Conservation (phyloP, 352 stramenopile species). For the Phytophthora constricta region DNA sequence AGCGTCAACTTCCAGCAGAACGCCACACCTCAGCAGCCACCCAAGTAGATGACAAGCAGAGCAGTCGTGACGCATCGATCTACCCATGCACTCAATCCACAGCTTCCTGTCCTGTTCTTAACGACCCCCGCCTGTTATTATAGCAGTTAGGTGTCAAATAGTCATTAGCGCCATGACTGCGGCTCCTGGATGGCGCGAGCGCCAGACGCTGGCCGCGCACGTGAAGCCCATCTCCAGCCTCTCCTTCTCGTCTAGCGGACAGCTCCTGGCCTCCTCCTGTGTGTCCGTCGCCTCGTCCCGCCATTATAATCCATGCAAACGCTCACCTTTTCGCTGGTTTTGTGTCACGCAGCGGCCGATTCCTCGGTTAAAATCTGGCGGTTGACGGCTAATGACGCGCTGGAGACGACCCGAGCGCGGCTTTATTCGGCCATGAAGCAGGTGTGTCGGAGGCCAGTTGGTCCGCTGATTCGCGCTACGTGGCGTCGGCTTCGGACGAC, state of each 20-base stretch:
- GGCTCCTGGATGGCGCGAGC: slow-evolving; percentile 14
- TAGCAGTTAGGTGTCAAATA: slow-evolving; percentile 7
- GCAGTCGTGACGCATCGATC: background rate
- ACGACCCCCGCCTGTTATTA: slow-evolving; percentile 11
- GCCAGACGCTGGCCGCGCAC: slow-evolving; percentile 49
- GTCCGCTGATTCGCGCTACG: slow-evolving; percentile 82
- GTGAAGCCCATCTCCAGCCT: slow-evolving; percentile 78
- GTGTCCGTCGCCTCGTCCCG: too few species aligned
- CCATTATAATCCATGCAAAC: too few species aligned
- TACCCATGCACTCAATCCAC: too few species aligned
- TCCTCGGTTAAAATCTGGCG: slow-evolving; percentile 82
- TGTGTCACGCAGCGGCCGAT: slow-evolving; percentile 62
- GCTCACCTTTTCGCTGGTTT: background rate
- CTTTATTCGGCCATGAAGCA: slow-evolving; percentile 90
- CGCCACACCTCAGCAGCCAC: slow-evolving; percentile 7
- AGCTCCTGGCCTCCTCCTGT: slow-evolving; percentile 75
- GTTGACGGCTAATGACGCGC: slow-evolving; percentile 19
- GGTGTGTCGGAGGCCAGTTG: slow-evolving; percentile 95
- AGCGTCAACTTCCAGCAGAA: slow-evolving; percentile 95
- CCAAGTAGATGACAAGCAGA: slow-evolving; percentile 23
- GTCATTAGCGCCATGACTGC: background rate
- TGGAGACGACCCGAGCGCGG: slow-evolving; percentile 35
- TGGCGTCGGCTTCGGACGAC: slow-evolving; percentile 96
- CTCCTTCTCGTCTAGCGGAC: slow-evolving; percentile 64
- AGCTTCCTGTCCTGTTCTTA: too few species aligned